These are phyloP conservation scores for Citrullus mucosospermus DNA, from an alignment of 306 rosid species.

Conservation along the genomic window DNA sequence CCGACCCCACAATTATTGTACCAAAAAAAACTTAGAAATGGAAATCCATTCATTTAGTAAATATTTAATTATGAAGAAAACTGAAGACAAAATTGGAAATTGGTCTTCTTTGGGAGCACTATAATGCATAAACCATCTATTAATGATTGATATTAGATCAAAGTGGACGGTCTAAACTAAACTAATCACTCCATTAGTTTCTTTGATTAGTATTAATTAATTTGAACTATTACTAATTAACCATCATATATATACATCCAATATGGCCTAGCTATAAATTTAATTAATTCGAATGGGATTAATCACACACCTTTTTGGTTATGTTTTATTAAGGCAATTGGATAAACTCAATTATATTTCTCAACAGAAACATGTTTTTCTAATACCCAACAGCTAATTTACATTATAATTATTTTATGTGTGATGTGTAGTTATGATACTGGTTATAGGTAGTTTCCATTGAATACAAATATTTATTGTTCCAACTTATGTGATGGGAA, in stretches of 20 bases:
- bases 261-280: neutral
- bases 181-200: neutral
- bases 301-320: neutral
- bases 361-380: slow-evolving; percentile 5
- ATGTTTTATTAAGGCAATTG: neutral
- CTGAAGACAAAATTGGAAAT: too few relatives aligned
- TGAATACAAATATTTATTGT: neutral
- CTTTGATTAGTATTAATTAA: neutral
- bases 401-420: neutral
- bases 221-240: neutral
- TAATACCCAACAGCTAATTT: neutral
- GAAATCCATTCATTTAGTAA: too few relatives aligned
- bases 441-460: neutral
- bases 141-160: neutral
- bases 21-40: too few relatives aligned
- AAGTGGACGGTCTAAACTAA: slow-evolving; percentile 3
- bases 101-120: neutral
- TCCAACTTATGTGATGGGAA: neutral
- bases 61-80: too few relatives aligned
- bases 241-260: neutral
- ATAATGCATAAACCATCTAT: neutral
- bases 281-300: neutral
- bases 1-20: too few relatives aligned
- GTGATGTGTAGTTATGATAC: neutral
- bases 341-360: neutral